phyloP scores from a whole-genome alignment of 345 rosid genomes.

The Rhizophora mangle region DNA sequence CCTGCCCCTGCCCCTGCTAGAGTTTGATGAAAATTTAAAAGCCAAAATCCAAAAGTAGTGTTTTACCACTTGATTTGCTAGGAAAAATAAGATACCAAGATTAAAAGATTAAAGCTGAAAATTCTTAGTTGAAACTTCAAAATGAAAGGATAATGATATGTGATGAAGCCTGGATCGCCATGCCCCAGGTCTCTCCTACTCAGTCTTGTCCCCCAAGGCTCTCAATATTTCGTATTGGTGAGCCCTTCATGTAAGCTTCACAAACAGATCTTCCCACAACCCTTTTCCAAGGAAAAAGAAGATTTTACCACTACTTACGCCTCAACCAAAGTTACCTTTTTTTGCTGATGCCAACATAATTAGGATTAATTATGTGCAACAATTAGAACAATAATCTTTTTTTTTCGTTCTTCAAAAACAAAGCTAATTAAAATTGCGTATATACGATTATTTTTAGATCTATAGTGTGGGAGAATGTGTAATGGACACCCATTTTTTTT shows the following conservation, averaged over 20 bases:
- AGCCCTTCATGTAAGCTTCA: slow-evolving; percentile 44
- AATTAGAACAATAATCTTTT: not conserved
- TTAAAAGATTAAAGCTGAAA: slow-evolving; percentile 20
- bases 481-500: not conserved
- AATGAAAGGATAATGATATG: slow-evolving; percentile 19
- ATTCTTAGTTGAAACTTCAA: slow-evolving; percentile 16
- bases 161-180: slow-evolving; percentile 10
- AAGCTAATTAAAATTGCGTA: no score
- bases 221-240: slow-evolving; percentile 28
- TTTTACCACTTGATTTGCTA: no score
- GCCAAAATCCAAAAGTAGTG: not conserved
- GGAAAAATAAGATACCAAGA: not conserved
- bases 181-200: slow-evolving; percentile 29
- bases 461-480: not conserved
- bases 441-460: no score
- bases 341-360: not conserved
- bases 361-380: not conserved
- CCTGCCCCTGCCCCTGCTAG: no score
- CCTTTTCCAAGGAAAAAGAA: slow-evolving; percentile 24
- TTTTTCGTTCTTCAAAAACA: not conserved
- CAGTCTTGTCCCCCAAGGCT: slow-evolving; percentile 45
- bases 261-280: slow-evolving; percentile 34
- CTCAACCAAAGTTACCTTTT: slow-evolving; percentile 21
- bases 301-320: slow-evolving; percentile 31
- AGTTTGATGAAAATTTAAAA: not conserved